These are phyloP conservation scores for Corymbia calophylla DNA, from an alignment of 441 rosid genomes.

Conservation along the genomic window DNA sequence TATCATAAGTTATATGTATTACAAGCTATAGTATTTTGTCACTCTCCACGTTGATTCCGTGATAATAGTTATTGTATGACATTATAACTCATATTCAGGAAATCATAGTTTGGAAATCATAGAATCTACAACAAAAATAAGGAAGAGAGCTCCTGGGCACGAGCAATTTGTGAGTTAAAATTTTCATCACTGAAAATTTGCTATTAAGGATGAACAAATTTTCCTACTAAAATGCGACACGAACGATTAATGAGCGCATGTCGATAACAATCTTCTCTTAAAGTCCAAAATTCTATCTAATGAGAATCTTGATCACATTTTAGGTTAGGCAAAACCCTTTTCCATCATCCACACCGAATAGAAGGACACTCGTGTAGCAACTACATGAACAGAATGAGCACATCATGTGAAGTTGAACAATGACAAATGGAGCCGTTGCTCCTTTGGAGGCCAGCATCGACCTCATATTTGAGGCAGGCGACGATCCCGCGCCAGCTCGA, in stretches of 20 bases:
- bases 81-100: not conserved
- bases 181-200: not conserved
- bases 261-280: not conserved
- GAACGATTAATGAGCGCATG: not conserved
- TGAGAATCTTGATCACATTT: not conserved
- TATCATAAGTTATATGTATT: not conserved
- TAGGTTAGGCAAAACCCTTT: not conserved
- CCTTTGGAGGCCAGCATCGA: too few species aligned
- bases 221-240: too few species aligned
- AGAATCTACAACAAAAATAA: not conserved
- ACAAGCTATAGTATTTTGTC: not conserved
- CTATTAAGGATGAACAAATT: not conserved
- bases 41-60: not conserved
- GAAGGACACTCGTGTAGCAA: not conserved
- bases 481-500: not conserved
- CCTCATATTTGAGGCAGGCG: not conserved
- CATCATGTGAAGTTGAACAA: not conserved
- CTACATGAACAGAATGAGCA: not conserved
- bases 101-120: not conserved
- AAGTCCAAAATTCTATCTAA: not conserved
- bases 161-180: not conserved
- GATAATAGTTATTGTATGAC: not conserved
- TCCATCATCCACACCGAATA: not conserved
- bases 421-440: not conserved
- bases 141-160: not conserved